Conservation (phyloP, 2,329 filamentous ascomycete species). For the Monosporascus sp. region DNA sequence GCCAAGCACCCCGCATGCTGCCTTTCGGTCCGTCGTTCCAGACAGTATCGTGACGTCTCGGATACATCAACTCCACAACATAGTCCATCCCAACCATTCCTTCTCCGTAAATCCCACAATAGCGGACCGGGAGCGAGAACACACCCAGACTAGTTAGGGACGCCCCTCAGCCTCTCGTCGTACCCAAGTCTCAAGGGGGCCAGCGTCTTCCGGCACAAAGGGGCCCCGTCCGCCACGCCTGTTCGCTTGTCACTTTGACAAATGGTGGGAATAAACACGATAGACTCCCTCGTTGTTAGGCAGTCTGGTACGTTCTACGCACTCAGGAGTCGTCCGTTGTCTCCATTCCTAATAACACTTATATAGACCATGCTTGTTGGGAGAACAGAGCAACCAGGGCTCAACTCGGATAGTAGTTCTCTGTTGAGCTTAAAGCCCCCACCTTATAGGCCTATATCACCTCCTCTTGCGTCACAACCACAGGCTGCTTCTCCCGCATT, state of each 20-base stretch:
- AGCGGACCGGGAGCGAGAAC: constrained; percentile 17
- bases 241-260: constrained; percentile 21
- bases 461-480: no score
- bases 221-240: constrained; percentile 16
- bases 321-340: no score
- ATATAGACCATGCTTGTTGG: no score
- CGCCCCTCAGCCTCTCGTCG: constrained; percentile 19
- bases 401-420: no score
- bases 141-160: constrained; percentile 26
- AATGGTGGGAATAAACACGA: constrained; percentile 17
- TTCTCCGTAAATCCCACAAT: constrained; percentile 11
- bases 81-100: constrained; percentile 15
- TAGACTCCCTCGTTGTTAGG: constrained; percentile 12
- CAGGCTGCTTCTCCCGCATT: no score
- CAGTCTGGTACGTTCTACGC: no score
- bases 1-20: constrained; percentile 3
- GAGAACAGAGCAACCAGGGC: no score
- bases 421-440: no score
- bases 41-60: constrained; percentile 29
- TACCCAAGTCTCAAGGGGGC: constrained; percentile 7
- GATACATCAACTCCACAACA: constrained; percentile 24
- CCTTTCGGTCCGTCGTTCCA: constrained; percentile 16
- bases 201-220: constrained; percentile 16
- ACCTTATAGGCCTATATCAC: no score
- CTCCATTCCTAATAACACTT: no score